A percentile compares a stretch with the other conserved stretches of the same genome.
phyloP scores from a whole-genome alignment of 305 asterid genomes.

The Fraxinus platypoda region DNA sequence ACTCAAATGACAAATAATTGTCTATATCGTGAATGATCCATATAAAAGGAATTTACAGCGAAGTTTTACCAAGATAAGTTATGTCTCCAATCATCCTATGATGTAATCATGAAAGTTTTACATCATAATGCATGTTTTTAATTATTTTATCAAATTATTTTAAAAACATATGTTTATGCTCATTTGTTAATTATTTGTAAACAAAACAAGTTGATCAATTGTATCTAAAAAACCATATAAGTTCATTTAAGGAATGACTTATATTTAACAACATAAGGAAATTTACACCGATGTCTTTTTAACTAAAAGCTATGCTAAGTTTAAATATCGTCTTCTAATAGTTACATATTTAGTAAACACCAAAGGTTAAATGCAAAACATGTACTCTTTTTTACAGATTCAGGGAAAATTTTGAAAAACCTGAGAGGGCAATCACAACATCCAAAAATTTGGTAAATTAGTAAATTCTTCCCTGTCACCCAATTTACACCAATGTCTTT shows the following conservation, averaged over 20 bases:
- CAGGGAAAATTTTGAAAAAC: not conserved
- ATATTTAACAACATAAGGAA: not conserved
- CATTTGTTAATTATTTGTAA: not conserved
- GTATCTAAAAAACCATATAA: not conserved
- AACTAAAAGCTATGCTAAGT: not conserved
- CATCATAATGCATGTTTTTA: not conserved
- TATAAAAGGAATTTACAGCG: not conserved
- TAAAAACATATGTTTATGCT: not conserved
- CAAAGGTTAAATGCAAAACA: not conserved
- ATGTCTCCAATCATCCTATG: not conserved
- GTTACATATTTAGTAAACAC: not conserved
- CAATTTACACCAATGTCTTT: not conserved
- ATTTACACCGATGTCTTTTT: not conserved
- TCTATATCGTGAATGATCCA: not conserved
- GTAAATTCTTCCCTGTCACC: not conserved
- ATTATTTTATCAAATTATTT: not conserved
- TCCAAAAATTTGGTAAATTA: not conserved
- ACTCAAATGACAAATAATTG: not conserved
- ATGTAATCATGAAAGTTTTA: not conserved
- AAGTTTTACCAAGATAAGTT: not conserved
- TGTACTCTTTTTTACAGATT: not conserved
- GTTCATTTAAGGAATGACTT: not conserved
- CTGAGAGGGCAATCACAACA: not conserved
- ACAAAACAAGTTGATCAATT: not conserved
- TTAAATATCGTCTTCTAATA: not conserved